Base-by-base conservation (phyloP, 176 grass and related monocot species). In the Urochloa ruziziensis region DNA sequence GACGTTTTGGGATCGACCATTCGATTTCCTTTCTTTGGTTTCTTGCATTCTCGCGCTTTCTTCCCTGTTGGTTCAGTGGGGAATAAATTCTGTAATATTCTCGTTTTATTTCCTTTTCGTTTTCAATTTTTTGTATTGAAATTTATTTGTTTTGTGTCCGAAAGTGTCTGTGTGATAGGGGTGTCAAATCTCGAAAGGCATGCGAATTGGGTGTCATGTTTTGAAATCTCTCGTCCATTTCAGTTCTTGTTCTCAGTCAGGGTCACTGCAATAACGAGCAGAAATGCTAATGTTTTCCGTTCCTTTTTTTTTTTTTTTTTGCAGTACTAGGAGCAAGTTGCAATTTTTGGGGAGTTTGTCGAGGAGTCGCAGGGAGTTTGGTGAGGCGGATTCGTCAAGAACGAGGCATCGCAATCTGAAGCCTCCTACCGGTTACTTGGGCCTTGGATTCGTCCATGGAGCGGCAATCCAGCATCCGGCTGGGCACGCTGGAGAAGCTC, bases 401-500 rank as follows among this genome's bases (percentile, higher is more conserved):
- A 85, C 65, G 21, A 77, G 53, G 17, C 53, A 1, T 68, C 70
- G 60, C 48, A 73, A 34, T 88, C 58, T 71, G 29, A 34, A 27
- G 73, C 18, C 17, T 19, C 52, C 3, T 43, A 6, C 36, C 52
- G 40, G 6, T 14, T 40, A 40, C 39, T 40, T 71, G 49, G 48
- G 16, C 18, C 29, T 84, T 37, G 46, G 75, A 78, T 72, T 79
- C 75, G 82, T 82, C 74, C 14, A 91, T 91, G 89, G 91, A 94
- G 83, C 82, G 79, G 80, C 91, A 85, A n/a, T 47, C 51, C 27
- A 90, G 91, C 19, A 79, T 90, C 77, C 88, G 91, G 17, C 58
- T 92, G 74, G 87, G 91, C 57, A 75, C 87, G 62, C 79, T 92
- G 52, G 89, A 91, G 77, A 91, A 85, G 85, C 86, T 88, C 47